Percentiles rank a stretch among this genome's conserved stretches.
Conservation (phyloP, 768 basidiomycete species). For the Imleria badia region DNA sequence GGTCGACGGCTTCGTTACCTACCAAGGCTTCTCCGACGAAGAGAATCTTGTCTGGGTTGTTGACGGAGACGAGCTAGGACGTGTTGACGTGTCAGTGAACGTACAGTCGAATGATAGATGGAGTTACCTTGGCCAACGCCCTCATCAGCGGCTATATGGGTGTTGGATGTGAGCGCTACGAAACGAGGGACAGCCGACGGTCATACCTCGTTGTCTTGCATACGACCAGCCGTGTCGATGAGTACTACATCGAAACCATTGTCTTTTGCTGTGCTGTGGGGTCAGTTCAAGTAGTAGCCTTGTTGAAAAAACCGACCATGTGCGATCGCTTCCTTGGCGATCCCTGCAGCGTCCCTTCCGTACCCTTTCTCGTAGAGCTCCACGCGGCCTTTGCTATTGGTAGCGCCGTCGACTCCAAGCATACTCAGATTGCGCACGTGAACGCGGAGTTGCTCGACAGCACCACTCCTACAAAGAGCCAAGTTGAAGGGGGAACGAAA, state of each 20-base stretch:
- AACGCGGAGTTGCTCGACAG: constrained; percentile 95
- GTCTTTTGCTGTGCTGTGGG: constrained; percentile 63
- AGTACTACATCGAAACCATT: constrained; percentile 94
- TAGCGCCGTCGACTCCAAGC: constrained; percentile 69
- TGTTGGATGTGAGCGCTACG: constrained; percentile 1
- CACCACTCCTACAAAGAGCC: constrained; percentile 67
- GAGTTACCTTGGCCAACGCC: constrained; percentile 85
- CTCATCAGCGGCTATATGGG: constrained; percentile 84
- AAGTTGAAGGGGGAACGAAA: background rate
- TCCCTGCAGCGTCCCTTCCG: constrained; percentile 98
- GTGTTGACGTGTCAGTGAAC: background rate
- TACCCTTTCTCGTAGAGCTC: constrained; percentile 97
- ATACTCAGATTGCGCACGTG: constrained; percentile 93
- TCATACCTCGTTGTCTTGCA: constrained; percentile 97
- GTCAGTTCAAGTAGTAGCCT: background rate
- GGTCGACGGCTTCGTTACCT: constrained; percentile 98
- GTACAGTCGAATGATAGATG: background rate
- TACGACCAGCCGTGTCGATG: constrained; percentile 96
- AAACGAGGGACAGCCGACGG: background rate
- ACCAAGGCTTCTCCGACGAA: constrained; percentile 99
- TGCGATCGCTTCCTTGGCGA: constrained; percentile 91
- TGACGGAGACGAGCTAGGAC: constrained; percentile 80
- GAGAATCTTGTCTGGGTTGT: constrained; percentile 95
- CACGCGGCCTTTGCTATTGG: constrained; percentile 71
- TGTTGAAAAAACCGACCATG: constrained; percentile 59